Conservation (phyloP, 2,329 filamentous ascomycete genomes). For the Botrytis paeoniae region DNA sequence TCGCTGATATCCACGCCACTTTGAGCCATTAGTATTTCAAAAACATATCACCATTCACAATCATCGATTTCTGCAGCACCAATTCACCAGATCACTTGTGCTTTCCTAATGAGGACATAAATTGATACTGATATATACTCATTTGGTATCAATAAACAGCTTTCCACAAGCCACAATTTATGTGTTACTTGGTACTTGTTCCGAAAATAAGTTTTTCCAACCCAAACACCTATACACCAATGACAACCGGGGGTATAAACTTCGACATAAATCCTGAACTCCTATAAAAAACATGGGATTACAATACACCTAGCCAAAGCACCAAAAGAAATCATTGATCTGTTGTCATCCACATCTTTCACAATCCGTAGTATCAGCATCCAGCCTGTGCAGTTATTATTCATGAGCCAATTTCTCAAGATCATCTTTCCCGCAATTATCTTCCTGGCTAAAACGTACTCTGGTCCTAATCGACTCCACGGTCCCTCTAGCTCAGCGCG, state of each 20-base stretch:
- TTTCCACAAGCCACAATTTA: neutral
- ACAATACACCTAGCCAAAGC: no score
- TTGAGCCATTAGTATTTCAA: neutral
- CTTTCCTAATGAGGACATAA: accelerated
- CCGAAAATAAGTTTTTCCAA: neutral
- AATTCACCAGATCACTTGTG: neutral
- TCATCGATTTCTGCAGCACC: neutral
- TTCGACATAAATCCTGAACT: neutral
- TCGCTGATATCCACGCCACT: no score
- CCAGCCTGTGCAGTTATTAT: no score
- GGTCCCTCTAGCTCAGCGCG: neutral
- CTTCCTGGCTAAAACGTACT: accelerated
- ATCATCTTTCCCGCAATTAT: neutral
- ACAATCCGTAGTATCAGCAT: no score
- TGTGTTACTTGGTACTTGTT: neutral
- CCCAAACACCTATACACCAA: neutral
- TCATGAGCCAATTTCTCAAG: no score
- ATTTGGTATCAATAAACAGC: neutral
- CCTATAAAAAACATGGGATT: neutral
- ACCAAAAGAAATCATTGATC: no score
- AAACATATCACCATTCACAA: neutral
- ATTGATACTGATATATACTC: neutral
- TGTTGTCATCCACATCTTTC: no score
- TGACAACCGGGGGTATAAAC: neutral
- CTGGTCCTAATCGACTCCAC: accelerated